A percentile compares a stretch with the other conserved stretches of the same genome.
Conservation (phyloP, 345 rosid genomes). For the Aurinia saxatilis region DNA sequence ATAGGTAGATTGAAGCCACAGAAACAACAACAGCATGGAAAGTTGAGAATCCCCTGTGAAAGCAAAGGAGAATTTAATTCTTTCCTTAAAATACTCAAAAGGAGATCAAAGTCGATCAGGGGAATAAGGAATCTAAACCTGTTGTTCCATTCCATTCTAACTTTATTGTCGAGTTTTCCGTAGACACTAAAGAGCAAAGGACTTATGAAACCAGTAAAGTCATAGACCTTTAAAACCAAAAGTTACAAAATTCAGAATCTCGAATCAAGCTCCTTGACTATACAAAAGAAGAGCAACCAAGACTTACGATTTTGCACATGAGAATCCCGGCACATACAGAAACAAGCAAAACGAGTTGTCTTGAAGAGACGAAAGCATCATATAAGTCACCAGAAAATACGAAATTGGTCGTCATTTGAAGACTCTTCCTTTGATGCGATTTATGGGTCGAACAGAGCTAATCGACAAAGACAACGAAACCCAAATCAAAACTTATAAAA, state of each 20-base stretch:
- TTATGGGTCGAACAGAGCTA: slow-evolving; percentile 17
- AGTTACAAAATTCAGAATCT: neutral
- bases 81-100: neutral
- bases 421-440: slow-evolving; percentile 3
- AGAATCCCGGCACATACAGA: slow-evolving; percentile 38
- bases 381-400: slow-evolving; percentile 1
- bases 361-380: slow-evolving; percentile 10
- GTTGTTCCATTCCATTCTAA: slow-evolving; percentile 82
- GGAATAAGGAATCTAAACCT: slow-evolving; percentile 34
- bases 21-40: slow-evolving; percentile 65
- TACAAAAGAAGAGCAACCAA: neutral
- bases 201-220: slow-evolving; percentile 50
- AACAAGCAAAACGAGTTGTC: slow-evolving; percentile 29
- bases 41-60: slow-evolving; percentile 80
- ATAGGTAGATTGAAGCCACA: slow-evolving; percentile 52
- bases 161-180: slow-evolving; percentile 38
- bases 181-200: slow-evolving; percentile 43
- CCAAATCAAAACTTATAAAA: neutral
- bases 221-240: slow-evolving; percentile 48
- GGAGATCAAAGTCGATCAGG: neutral
- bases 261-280: neutral
- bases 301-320: slow-evolving; percentile 47
- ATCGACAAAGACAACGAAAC: neutral
- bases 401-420: slow-evolving; percentile 20
- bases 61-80: neutral